Conservation (phyloP, 345 rosid species). For the Citrus mangshanensis region DNA sequence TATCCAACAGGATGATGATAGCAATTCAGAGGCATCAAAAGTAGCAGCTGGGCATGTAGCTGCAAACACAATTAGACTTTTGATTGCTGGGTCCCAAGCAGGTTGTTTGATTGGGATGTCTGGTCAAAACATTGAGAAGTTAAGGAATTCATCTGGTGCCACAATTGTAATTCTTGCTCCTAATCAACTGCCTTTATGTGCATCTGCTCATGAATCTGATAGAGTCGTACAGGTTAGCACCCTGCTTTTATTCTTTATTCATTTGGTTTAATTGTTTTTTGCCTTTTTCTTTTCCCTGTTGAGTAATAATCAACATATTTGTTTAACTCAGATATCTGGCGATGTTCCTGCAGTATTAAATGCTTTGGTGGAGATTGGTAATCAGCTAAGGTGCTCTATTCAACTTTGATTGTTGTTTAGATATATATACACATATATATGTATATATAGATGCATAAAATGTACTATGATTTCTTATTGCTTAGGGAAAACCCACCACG, state of each 20-base stretch:
- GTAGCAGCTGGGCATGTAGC: conserved; percentile 48
- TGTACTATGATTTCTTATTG: neutral
- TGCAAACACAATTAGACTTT: conserved; percentile 53
- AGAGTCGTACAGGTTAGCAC: conserved; percentile 54
- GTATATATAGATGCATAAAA: too few species aligned
- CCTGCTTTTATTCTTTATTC: neutral
- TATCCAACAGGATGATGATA: conserved; percentile 49
- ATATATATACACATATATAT: neutral
- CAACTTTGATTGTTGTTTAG: neutral
- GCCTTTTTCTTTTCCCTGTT: neutral
- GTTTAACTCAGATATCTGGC: conserved; percentile 48
- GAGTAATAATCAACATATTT: neutral
- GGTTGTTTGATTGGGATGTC: conserved; percentile 58
- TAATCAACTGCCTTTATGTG: conserved; percentile 61
- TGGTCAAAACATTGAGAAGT: conserved; percentile 62
- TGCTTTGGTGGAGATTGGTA: conserved; percentile 59
- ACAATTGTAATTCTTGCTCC: conserved; percentile 56
- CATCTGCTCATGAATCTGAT: conserved; percentile 70
- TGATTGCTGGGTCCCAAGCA: conserved; percentile 69
- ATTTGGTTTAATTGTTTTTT: neutral
- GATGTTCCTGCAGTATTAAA: conserved; percentile 54
- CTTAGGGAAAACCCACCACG: conserved; percentile 61
- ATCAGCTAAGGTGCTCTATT: conserved; percentile 43
- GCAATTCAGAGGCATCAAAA: conserved; percentile 28
- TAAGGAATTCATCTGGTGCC: conserved; percentile 61